Evolutionary conservation across 345 rosid genomes (phyloP).

Genomic region (Gossypium bickii): DNA sequence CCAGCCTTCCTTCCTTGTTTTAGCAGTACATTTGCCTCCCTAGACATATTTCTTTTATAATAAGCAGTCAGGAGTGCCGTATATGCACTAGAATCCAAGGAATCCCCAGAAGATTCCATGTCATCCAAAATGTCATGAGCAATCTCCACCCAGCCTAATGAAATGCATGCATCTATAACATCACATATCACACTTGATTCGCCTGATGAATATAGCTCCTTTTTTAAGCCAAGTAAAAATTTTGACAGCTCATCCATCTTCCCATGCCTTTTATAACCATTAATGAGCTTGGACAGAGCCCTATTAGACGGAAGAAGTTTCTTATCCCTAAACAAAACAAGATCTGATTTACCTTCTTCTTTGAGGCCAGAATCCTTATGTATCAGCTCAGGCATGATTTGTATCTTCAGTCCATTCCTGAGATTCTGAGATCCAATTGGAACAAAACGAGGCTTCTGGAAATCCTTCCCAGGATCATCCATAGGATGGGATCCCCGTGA

Average conservation of each 20-base stretch:
- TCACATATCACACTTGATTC: slow-evolving; percentile 38
- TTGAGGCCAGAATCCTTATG: slow-evolving; percentile 45
- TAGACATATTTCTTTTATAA: slow-evolving; percentile 40
- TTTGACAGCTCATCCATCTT: slow-evolving; percentile 50
- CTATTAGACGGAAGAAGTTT: slow-evolving; percentile 44
- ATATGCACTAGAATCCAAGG: slow-evolving; percentile 34
- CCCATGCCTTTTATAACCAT: slow-evolving; percentile 47
- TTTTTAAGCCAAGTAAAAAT: slow-evolving; percentile 39
- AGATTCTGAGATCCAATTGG: slow-evolving; percentile 69
- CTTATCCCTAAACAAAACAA: slow-evolving; percentile 40
- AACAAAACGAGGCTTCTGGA: slow-evolving; percentile 39
- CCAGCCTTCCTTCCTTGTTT: slow-evolving; percentile 55
- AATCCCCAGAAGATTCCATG: slow-evolving; percentile 46
- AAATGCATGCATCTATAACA: slow-evolving; percentile 57
- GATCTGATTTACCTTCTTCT: slow-evolving; percentile 33
- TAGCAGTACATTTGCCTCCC: slow-evolving; percentile 57
- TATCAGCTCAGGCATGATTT: slow-evolving; percentile 45
- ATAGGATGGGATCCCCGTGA: slow-evolving; percentile 18
- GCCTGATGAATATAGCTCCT: slow-evolving; percentile 18
- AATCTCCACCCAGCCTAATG: slow-evolving; percentile 63
- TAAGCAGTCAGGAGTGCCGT: slow-evolving; percentile 51
- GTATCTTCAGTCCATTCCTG: slow-evolving; percentile 54
- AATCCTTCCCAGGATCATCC: slow-evolving; percentile 23
- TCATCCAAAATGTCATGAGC: slow-evolving; percentile 93
- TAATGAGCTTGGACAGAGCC: slow-evolving; percentile 63